Evolutionary conservation across 805 yeast species (phyloP).

Genomic region (Wickerhamiella siamensis): DNA sequence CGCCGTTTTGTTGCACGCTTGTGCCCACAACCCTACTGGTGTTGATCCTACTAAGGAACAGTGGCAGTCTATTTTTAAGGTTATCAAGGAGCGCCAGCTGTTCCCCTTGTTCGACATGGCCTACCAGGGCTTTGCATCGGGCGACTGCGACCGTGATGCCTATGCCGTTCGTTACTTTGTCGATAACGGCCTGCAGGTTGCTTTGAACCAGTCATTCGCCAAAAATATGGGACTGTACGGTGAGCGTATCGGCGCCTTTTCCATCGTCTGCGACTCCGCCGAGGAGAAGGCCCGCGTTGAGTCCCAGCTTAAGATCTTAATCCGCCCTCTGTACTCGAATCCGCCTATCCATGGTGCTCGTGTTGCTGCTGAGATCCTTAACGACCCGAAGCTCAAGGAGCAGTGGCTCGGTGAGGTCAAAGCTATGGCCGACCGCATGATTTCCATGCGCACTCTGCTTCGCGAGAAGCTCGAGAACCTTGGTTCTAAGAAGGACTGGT

Average conservation of each 20-base stretch:
- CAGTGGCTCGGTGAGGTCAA: constrained; percentile 79
- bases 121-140: constrained; percentile 94
- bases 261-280: constrained; percentile 37
- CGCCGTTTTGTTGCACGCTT: constrained; percentile 73
- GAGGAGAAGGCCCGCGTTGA: constrained; percentile 33
- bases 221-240: constrained; percentile 96
- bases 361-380: constrained; percentile 63
- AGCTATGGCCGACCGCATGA: constrained; percentile 78
- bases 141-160: constrained; percentile 70
- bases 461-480: constrained; percentile 45
- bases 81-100: constrained; percentile 46
- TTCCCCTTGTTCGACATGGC: constrained; percentile 86
- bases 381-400: constrained; percentile 44
- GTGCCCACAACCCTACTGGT: constrained; percentile 98
- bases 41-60: constrained; percentile 76
- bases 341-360: constrained; percentile 96
- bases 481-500: constrained; percentile 83
- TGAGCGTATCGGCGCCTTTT: constrained; percentile 92
- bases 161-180: constrained; percentile 55
- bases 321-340: constrained; percentile 76
- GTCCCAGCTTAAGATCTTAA: constrained; percentile 62
- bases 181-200: constrained; percentile 39
- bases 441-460: constrained; percentile 58
- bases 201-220: constrained; percentile 90
- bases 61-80: constrained; percentile 60